phyloP scores from a whole-genome alignment of 768 basidiomycete species.

The Hortiboletus flavorubellus region DNA sequence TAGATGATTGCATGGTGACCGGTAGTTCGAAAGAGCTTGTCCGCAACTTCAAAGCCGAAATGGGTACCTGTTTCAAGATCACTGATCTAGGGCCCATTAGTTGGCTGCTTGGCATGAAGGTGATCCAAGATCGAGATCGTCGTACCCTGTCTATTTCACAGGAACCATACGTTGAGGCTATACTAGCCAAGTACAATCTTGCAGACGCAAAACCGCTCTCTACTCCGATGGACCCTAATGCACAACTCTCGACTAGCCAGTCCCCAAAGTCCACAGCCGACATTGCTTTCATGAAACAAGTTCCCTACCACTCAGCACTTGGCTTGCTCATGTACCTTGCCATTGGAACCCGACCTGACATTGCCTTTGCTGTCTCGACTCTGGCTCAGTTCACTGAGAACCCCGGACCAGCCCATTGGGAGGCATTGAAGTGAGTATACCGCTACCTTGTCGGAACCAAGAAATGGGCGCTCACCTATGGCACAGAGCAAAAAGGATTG shows the following conservation, averaged over 20 bases:
- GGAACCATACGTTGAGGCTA: not conserved
- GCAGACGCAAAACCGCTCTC: not conserved
- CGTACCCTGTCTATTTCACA: not conserved
- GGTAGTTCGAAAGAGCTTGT: not conserved
- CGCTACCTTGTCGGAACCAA: not conserved
- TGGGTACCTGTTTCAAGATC: too few relatives aligned
- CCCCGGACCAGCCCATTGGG: not conserved
- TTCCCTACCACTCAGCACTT: not conserved
- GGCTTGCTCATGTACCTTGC: not conserved
- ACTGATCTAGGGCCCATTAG: too few relatives aligned
- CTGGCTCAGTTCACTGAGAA: not conserved
- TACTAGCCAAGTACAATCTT: slow-evolving; percentile 3
- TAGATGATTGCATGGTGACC: slow-evolving; percentile 7
- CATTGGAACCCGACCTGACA: too few relatives aligned
- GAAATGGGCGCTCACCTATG: not conserved
- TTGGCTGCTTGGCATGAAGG: slow-evolving; percentile 12
- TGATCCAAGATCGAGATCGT: not conserved
- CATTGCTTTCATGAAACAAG: not conserved
- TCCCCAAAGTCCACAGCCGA: not conserved
- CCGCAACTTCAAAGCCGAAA: not conserved
- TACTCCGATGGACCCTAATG: not conserved
- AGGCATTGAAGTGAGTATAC: not conserved
- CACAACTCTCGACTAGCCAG: not conserved
- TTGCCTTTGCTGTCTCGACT: not conserved
- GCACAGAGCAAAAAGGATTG: fast-evolving